Conservation (phyloP, 2,329 filamentous ascomycete genomes). For the Truncatella angustata region DNA sequence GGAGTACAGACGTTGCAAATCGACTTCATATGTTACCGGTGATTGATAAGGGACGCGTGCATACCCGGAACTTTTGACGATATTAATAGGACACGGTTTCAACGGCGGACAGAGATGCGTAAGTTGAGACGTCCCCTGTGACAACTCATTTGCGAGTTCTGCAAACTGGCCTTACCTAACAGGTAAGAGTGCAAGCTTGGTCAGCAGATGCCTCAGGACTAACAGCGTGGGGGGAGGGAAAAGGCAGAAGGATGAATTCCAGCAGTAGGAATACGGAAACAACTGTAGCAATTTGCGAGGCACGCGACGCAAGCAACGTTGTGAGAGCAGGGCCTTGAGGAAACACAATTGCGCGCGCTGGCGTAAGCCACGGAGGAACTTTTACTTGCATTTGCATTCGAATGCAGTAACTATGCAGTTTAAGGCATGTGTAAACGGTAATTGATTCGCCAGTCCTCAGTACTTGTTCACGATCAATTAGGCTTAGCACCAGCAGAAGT, state of each 20-base stretch:
- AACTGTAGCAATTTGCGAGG: background rate
- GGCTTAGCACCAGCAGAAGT: background rate
- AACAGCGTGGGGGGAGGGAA: conserved; percentile 53
- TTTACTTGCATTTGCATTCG: background rate
- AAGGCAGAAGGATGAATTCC: conserved; percentile 26
- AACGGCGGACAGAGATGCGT: too few relatives aligned
- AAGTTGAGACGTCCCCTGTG: too few relatives aligned
- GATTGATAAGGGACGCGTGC: too few relatives aligned
- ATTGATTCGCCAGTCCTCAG: background rate
- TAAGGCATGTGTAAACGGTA: background rate
- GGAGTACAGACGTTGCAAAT: too few relatives aligned
- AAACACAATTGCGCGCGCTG: conserved; percentile 1
- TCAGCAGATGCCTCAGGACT: conserved; percentile 30
- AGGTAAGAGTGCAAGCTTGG: conserved; percentile 20
- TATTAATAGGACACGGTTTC: too few relatives aligned
- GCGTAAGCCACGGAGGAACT: conserved; percentile 16
- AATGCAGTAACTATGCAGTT: background rate
- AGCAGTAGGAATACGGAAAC: background rate
- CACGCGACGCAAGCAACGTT: background rate
- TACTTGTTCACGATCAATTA: too few relatives aligned
- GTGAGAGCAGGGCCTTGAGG: background rate
- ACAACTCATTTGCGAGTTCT: conserved; percentile 30
- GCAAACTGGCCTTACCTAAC: conserved; percentile 38
- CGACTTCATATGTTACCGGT: too few relatives aligned
- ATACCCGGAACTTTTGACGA: too few relatives aligned